Base-by-base conservation (phyloP, 768 basidiomycete genomes). In the Russula olivacea region DNA sequence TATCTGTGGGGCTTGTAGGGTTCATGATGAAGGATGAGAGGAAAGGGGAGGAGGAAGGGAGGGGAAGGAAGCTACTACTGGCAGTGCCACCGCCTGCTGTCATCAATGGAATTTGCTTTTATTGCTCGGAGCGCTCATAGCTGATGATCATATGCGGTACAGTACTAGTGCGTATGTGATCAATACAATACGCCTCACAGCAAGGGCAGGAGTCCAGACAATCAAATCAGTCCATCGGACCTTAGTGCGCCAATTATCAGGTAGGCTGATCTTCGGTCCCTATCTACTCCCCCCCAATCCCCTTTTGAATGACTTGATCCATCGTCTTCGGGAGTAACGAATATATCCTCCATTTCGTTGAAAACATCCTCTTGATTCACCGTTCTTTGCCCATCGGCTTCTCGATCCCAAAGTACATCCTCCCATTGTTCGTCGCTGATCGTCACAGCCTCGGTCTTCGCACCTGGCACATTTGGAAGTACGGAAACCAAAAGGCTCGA, bases 381-480 rank as follows among this genome's bases (percentile, higher is more conserved):
- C 61, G 66, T 72, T 58, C 30, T 45, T 34, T 51, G 50, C 3
- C 81, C 80, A 55, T 84, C 84, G 61, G 86, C 85, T 71, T 89
- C 88, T 17, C 84, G 78, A 66, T 87, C 84, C 83, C 85, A 90
- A 30, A 91, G 75, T 1, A 90, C 84, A 67, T 91, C 91, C 57
- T 88, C 86, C 90, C 88, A 91, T 66, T 89, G 86, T 1, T 81
- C 78, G 59, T 89, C 87, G 56, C 84, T 87, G 63, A 89, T 85
- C 0, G 87, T 88, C 28, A 92, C 87, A 3, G 88, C 89, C 23
- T 86, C 86, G 10, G 86, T 87, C 70, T 82, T 87, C 14, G 88
- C 87, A 61, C 87, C 89, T 38, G 77, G 79, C 41, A 88, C 78
- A 65, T 86, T 87, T 14, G 90, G 90, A 19, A 92, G 78, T 30